Evolutionary conservation across 139 green algal species (phyloP).

Genomic region (Helicosporidium sp.): DNA sequence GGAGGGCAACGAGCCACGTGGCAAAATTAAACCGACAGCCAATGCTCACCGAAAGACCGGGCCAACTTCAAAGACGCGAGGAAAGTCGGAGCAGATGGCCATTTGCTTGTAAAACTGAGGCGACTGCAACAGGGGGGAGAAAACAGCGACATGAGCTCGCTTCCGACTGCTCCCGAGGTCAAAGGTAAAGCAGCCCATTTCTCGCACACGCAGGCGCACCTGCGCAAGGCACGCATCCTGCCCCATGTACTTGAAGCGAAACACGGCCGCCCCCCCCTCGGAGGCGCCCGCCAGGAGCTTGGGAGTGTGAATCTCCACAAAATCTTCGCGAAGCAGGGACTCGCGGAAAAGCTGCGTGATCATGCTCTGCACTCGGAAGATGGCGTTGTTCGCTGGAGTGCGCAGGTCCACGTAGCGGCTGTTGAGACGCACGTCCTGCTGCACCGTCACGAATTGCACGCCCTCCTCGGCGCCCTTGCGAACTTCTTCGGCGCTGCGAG

Average conservation of each 20-base stretch:
- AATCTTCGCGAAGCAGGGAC: constrained; percentile 41
- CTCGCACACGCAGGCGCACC: no score
- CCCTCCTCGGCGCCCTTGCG: constrained; percentile 20
- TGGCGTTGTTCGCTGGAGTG: constrained; percentile 92
- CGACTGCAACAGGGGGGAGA: no score
- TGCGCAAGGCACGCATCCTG: constrained; percentile 78
- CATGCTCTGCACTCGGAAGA: constrained; percentile 78
- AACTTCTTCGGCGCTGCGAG: constrained; percentile 23
- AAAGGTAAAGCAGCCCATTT: no score
- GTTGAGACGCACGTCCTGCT: constrained; percentile 77
- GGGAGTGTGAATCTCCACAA: constrained; percentile 95
- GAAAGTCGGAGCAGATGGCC: constrained; percentile 81
- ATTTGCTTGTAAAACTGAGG: constrained; percentile 43
- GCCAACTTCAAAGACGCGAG: constrained; percentile 86
- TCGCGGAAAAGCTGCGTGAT: constrained; percentile 81
- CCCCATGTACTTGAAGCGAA: constrained; percentile 90
- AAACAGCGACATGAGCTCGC: no score
- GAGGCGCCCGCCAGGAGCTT: constrained; percentile 70
- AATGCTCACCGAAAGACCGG: constrained; percentile 74
- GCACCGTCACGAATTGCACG: constrained; percentile 50
- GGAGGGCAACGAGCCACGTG: no score
- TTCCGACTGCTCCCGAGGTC: no score
- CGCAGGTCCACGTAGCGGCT: constrained; percentile 81
- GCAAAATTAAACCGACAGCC: not conserved
- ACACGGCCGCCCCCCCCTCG: constrained; percentile 81